These are phyloP conservation scores for Umbilicaria muhlenbergii DNA, from an alignment of 495 filamentous ascomycete species.

Conservation along the genomic window DNA sequence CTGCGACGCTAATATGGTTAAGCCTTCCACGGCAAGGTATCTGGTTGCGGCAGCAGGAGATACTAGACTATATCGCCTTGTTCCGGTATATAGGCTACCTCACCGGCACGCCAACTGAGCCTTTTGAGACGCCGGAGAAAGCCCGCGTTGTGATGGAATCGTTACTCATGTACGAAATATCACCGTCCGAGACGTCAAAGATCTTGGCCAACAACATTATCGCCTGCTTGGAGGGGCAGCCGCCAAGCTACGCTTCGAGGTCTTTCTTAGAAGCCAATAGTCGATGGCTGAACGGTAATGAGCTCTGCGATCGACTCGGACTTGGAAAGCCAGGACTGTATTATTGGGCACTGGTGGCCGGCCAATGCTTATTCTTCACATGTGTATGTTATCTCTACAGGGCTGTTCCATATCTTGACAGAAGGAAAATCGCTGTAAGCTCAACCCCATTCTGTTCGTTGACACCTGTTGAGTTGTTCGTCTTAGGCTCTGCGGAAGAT, in stretches of 20 bases:
- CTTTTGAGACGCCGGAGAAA: conserved; percentile 35
- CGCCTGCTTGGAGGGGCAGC: conserved; percentile 35
- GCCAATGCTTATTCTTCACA: conserved; percentile 32
- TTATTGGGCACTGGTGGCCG: conserved; percentile 28
- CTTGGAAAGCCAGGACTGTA: conserved; percentile 32
- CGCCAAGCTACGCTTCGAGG: conserved; percentile 37
- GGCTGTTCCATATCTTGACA: conserved; percentile 40
- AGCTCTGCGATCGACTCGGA: conserved; percentile 38
- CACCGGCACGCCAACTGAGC: conserved; percentile 41
- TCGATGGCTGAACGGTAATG: conserved; percentile 35
- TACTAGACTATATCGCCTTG: conserved; percentile 48
- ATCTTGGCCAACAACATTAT: conserved; percentile 58
- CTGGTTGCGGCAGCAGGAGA: conserved; percentile 38
- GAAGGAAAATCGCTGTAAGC: conserved; percentile 34
- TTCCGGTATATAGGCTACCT: conserved; percentile 57
- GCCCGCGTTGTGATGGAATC: conserved; percentile 46
- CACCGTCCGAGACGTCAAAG: conserved; percentile 38
- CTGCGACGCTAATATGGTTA: conserved; percentile 44
- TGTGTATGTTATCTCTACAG: conserved; percentile 18
- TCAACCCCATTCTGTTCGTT: background rate
- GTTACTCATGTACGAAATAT: conserved; percentile 40
- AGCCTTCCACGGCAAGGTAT: conserved; percentile 56
- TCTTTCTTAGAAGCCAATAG: conserved; percentile 27
- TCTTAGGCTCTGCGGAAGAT: conserved; percentile 29
- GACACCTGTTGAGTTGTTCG: background rate